These are phyloP conservation scores for Neoboletus subvelutipes DNA, from an alignment of 768 basidiomycete genomes.

Conservation along the genomic window DNA sequence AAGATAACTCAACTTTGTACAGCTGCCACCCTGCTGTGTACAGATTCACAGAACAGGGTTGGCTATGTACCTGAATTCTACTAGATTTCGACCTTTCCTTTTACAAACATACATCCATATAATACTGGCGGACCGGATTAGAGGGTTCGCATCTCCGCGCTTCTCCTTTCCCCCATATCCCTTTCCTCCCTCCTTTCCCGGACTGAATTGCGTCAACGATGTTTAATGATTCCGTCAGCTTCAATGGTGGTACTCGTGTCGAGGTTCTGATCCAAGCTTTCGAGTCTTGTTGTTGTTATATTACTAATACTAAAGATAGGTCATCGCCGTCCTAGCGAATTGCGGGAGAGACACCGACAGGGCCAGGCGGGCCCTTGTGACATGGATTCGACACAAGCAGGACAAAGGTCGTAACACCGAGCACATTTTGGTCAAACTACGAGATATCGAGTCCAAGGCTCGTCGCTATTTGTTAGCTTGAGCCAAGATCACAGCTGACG, in stretches of 20 bases:
- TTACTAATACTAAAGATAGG: conserved; percentile 20
- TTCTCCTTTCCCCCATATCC: background rate
- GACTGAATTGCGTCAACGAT: conserved; percentile 3
- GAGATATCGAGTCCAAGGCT: conserved; percentile 31
- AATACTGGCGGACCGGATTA: conserved; percentile 3
- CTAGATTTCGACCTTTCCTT: conserved; percentile 9
- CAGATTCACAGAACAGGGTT: conserved; percentile 7
- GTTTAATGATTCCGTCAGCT: conserved; percentile 28
- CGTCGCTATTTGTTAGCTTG: background rate
- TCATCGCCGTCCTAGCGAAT: conserved; percentile 34
- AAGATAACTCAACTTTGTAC: conserved; percentile 1
- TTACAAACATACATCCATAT: conserved; percentile 11
- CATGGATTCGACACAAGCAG: conserved; percentile 32
- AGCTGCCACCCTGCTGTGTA: conserved; percentile 18
- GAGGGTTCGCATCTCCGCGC: conserved; percentile 2
- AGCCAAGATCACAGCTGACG: background rate
- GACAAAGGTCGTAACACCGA: conserved; percentile 29
- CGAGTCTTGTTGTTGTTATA: background rate
- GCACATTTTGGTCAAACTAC: conserved; percentile 30
- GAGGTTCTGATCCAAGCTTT: conserved; percentile 18
- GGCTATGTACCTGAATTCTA: conserved; percentile 17
- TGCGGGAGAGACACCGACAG: conserved; percentile 30
- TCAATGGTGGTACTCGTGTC: conserved; percentile 30
- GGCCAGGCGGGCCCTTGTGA: conserved; percentile 30
- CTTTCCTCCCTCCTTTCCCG: background rate